Base-by-base conservation (phyloP, 2,329 filamentous ascomycete species). In the Penicillium sp. region DNA sequence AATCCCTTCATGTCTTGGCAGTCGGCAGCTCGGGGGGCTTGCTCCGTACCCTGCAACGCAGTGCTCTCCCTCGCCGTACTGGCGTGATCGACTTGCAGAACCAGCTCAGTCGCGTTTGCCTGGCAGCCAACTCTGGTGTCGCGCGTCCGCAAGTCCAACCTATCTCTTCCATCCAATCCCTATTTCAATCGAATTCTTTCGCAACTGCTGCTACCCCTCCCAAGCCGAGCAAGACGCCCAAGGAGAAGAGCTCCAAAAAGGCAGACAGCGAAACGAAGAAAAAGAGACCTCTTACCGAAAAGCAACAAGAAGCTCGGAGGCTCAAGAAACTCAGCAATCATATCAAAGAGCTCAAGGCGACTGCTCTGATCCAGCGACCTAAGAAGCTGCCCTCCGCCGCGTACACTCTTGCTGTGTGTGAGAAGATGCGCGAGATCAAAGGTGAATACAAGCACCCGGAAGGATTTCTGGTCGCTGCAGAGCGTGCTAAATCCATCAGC, bases 291-390 rank as follows among this genome's bases (percentile, higher is more conserved):
- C 55, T 71, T 56, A 74, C 71, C 0, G 65, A 70, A 30, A 62
- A 66, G 49, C 64, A 72, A 43, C 61, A 66, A 37, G 67, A 70
- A 44, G 63, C 64, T 22, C 67, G 70, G 57, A 63, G 65, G 50
- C 66, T 64, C 41, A 59, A 68, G 59, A 56, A 73, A 47, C 50
- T 66, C 53, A 71, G 65, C 47, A 60, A 68, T 11, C 64, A 64
- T 22, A 56, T 73, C 16, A 70, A 67, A 50, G 55, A 68, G 35
- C 67, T 77, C 42, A 75, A 77, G 58, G 56, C 57, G 19, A 64
- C 63, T 36, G 69, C 69, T 7, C 60, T 75, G 33, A 41, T 59
- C 42, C 8, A 2, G n/a, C 60, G 65, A 14, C 77, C 78, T 7
- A 76, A 75, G 58, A 53, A 48, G 35, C 63, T 75, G 14, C 65